phyloP scores from a whole-genome alignment of 495 filamentous ascomycete genomes.

The Pseudevernia furfuracea region DNA sequence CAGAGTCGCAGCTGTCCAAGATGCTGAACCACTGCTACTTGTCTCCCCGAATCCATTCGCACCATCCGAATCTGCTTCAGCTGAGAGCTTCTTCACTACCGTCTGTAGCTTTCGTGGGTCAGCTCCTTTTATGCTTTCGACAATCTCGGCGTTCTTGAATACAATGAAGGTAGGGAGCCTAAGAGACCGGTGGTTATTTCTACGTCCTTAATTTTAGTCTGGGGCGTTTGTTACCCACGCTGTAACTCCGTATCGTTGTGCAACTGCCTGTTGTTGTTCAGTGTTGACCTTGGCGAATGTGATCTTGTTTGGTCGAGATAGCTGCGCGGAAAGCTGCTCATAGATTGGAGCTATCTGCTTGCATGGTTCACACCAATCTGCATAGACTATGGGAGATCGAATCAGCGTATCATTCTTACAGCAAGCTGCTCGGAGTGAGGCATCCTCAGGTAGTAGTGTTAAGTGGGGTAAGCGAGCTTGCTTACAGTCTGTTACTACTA shows the following conservation, averaged over 20 bases:
- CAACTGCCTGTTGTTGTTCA: constrained; percentile 66
- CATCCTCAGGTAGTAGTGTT: constrained; percentile 16
- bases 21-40: constrained; percentile 30
- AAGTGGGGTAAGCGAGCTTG: constrained; percentile 17
- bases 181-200: background rate
- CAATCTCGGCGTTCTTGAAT: constrained; percentile 65
- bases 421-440: constrained; percentile 16
- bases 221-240: constrained; percentile 42
- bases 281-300: constrained; percentile 84
- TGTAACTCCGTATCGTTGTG: constrained; percentile 62
- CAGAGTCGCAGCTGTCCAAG: constrained; percentile 65
- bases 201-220: background rate
- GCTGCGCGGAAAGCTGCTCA: constrained; percentile 63
- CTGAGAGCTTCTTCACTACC: constrained; percentile 63
- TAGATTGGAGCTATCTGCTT: constrained; percentile 78
- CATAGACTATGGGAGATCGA: constrained; percentile 56
- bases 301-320: constrained; percentile 64
- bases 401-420: constrained; percentile 47
- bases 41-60: constrained; percentile 40
- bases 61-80: constrained; percentile 54
- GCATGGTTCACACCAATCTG: constrained; percentile 81
- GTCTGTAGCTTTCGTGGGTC: constrained; percentile 59
- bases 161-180: constrained; percentile 82
- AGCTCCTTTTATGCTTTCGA: constrained; percentile 65
- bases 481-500: constrained; percentile 86